Conservation (phyloP, 805 yeast species). For the Lipomyces oligophaga region DNA sequence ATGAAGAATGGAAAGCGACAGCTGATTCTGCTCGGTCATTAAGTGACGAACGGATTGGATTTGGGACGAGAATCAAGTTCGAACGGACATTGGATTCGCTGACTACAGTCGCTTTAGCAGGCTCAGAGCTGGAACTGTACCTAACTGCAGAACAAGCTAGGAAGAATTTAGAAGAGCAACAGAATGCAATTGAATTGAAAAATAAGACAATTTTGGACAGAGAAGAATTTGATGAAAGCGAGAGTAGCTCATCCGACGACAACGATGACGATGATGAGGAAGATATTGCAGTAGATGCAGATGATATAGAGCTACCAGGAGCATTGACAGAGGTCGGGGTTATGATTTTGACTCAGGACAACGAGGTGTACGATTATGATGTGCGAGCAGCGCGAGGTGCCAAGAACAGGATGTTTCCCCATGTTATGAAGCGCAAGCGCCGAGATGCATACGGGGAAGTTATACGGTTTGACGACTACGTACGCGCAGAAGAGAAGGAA, state of each 20-base stretch:
- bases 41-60: not conserved
- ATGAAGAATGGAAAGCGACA: slow-evolving; percentile 29
- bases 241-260: slow-evolving; percentile 15
- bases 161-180: slow-evolving; percentile 30
- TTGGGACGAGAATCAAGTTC: slow-evolving; percentile 7
- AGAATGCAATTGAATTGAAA: slow-evolving; percentile 38
- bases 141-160: slow-evolving; percentile 30
- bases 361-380: slow-evolving; percentile 50
- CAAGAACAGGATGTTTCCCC: slow-evolving; percentile 63
- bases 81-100: slow-evolving; percentile 32
- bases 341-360: slow-evolving; percentile 32
- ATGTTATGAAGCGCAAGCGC: slow-evolving; percentile 49
- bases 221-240: slow-evolving; percentile 21
- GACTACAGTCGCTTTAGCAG: slow-evolving; percentile 36
- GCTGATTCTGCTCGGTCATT: slow-evolving; percentile 7
- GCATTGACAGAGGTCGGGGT: slow-evolving; percentile 27
- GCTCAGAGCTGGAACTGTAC: slow-evolving; percentile 37
- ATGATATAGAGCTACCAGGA: too few relatives aligned
- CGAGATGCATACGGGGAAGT: slow-evolving; percentile 86
- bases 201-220: slow-evolving; percentile 40
- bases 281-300: slow-evolving; percentile 30
- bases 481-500: slow-evolving; percentile 45
- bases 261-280: slow-evolving; percentile 34
- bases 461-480: slow-evolving; percentile 62
- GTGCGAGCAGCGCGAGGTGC: slow-evolving; percentile 41